Evolutionary conservation across 2,329 filamentous ascomycete genomes (phyloP).

Genomic region (Chaetomium strumarium): DNA sequence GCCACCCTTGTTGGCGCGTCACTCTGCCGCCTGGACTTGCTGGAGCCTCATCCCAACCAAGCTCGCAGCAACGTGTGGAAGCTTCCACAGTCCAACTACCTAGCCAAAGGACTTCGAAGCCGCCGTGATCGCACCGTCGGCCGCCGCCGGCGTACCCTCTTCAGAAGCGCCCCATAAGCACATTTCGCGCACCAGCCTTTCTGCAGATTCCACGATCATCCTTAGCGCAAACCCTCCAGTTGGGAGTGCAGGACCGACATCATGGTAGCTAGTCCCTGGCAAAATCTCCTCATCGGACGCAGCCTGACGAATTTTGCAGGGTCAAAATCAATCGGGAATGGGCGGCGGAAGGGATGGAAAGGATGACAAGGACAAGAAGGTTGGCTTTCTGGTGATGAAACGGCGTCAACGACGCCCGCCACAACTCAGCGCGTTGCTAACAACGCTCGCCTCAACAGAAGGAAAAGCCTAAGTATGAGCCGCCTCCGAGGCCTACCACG

Average conservation of each 20-base stretch:
- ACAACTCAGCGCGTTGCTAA: conserved; percentile 13
- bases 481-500: conserved; percentile 91
- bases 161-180: too few relatives aligned
- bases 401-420: not conserved
- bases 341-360: conserved; percentile 69
- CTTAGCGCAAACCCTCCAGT: not conserved
- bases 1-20: conserved; percentile 18
- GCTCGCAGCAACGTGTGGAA: conserved; percentile 5
- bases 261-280: conserved; percentile 24
- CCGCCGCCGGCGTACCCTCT: too few relatives aligned
- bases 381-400: conserved; percentile 32
- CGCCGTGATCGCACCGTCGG: too few relatives aligned
- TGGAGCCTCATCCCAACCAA: conserved; percentile 6
- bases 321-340: conserved; percentile 83
- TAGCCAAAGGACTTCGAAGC: not conserved
- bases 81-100: conserved; percentile 5
- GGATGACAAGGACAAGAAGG: conserved; percentile 93
- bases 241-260: conserved; percentile 14
- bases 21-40: conserved; percentile 23
- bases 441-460: conserved; percentile 54
- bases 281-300: not conserved
- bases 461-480: conserved; percentile 99
- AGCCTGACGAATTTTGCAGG: conserved; percentile 42
- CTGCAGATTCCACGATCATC: not conserved
- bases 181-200: too few relatives aligned